Conservation (phyloP, 352 stramenopile species). For the Aphanomyces euteiches region DNA sequence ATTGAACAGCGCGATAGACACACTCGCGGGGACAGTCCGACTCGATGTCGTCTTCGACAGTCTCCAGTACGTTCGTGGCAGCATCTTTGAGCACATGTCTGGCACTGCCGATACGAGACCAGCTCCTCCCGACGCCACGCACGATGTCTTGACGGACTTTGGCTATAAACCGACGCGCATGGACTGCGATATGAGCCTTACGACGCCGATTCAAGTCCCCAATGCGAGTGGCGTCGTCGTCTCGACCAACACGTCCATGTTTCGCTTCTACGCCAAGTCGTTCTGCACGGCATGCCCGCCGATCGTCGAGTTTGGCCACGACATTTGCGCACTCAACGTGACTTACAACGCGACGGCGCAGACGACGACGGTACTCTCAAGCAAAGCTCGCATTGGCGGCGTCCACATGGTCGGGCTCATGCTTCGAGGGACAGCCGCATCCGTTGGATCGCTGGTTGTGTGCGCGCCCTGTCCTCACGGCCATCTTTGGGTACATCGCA, state of each 20-base stretch:
- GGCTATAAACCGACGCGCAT: conserved; percentile 10
- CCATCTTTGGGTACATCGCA: conserved; percentile 2
- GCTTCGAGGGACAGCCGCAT: not conserved
- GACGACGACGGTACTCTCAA: not conserved
- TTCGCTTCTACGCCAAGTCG: conserved; percentile 13
- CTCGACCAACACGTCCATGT: conserved; percentile 20
- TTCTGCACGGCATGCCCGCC: conserved; percentile 24
- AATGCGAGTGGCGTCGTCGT: not conserved
- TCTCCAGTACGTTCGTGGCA: conserved; percentile 23
- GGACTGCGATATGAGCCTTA: conserved; percentile 7
- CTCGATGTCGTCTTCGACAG: not conserved
- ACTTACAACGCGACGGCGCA: conserved; percentile 13
- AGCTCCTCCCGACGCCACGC: not conserved
- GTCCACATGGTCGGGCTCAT: conserved; percentile 13
- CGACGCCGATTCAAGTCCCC: conserved; percentile 3
- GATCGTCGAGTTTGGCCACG: conserved; percentile 12
- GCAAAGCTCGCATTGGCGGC: not conserved
- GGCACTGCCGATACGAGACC: not conserved
- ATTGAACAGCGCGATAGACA: not conserved
- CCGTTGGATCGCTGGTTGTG: not conserved
- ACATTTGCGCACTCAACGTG: conserved; percentile 1
- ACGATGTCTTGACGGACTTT: not conserved
- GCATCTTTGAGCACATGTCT: not conserved
- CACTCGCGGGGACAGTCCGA: not conserved
- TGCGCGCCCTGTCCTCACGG: conserved; percentile 2